These are phyloP conservation scores for Tolypocladium ophioglossoides DNA, from an alignment of 2,329 filamentous ascomycete genomes.

Conservation along the genomic window DNA sequence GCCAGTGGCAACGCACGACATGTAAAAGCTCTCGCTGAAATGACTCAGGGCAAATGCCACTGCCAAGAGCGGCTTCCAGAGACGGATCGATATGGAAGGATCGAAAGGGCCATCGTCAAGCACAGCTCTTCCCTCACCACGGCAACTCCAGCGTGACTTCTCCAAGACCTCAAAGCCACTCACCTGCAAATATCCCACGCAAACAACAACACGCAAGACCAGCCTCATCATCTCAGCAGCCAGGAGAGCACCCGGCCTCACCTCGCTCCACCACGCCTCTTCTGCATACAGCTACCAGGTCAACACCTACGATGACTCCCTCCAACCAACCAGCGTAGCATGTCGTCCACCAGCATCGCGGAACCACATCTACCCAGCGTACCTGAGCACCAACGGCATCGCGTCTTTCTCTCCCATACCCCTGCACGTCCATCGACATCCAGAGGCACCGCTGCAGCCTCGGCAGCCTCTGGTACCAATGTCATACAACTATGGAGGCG, in stretches of 20 bases:
- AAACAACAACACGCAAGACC: neutral
- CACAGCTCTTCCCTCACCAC: neutral
- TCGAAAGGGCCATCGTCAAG: too few species aligned
- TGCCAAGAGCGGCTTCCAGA: neutral
- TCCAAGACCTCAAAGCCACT: neutral
- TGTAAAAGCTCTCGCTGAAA: too few species aligned
- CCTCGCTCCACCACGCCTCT: neutral
- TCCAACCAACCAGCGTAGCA: neutral
- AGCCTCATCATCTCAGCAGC: neutral
- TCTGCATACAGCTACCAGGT: neutral
- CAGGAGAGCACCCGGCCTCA: neutral
- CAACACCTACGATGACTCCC: neutral
- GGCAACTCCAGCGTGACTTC: neutral
- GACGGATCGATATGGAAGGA: too few species aligned
- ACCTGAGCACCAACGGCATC: neutral
- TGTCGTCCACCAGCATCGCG: neutral
- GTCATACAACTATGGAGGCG: neutral
- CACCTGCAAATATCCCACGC: neutral
- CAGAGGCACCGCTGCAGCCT: neutral
- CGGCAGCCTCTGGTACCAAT: neutral
- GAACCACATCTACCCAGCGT: neutral
- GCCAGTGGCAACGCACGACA: too few species aligned
- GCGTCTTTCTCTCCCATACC: neutral
- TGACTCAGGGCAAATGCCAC: too few species aligned
- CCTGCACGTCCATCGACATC: neutral